These are phyloP conservation scores for Citrus mangshanensis DNA, from an alignment of 345 rosid species.

Conservation along the genomic window DNA sequence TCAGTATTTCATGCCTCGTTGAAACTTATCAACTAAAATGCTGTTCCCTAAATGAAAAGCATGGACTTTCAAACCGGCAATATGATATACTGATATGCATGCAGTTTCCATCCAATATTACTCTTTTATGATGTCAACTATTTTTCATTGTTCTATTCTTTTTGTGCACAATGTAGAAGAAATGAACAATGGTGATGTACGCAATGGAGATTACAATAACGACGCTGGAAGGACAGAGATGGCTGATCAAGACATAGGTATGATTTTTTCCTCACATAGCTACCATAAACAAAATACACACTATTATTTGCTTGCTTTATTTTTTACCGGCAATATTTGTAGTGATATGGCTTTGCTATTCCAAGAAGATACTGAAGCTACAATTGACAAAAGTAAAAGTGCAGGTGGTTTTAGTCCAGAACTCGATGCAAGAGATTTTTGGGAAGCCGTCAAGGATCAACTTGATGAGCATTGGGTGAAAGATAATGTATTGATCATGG, in stretches of 20 bases:
- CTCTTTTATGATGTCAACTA: neutral
- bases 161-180: constrained; percentile 5
- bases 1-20: neutral
- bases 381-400: neutral
- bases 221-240: neutral
- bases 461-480: neutral
- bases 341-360: neutral
- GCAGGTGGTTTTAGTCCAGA: constrained; percentile 10
- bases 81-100: neutral
- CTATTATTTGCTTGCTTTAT: neutral
- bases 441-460: neutral
- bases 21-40: neutral
- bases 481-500: neutral
- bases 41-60: neutral
- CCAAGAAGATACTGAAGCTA: neutral
- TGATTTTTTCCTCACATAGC: neutral
- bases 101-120: neutral
- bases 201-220: neutral
- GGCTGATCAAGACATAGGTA: constrained; percentile 18
- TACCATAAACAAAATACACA: neutral
- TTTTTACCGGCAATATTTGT: neutral
- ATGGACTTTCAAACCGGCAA: neutral
- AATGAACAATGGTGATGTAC: neutral
- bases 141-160: neutral
- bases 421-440: neutral